Conservation (phyloP, 176 grass and related monocot genomes). For the Carex pumila region DNA sequence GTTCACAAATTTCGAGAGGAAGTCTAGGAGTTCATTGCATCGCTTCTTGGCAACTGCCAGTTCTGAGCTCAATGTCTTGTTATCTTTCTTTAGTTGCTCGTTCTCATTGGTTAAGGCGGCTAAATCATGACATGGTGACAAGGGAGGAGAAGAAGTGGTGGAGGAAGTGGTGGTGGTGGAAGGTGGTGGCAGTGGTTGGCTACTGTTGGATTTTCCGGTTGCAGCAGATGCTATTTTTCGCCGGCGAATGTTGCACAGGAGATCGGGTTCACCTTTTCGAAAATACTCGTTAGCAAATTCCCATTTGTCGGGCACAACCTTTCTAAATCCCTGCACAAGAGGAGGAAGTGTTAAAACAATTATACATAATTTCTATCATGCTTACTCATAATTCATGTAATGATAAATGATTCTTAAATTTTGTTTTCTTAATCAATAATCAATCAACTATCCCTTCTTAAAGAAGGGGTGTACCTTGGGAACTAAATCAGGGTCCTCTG, state of each 20-base stretch:
- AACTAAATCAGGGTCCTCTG: neutral
- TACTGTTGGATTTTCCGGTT: neutral
- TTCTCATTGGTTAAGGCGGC: constrained; percentile 23
- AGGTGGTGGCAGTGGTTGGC: neutral
- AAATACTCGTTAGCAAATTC: constrained; percentile 91
- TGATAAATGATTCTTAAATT: neutral
- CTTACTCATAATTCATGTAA: neutral
- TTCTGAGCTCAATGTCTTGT: constrained; percentile 25
- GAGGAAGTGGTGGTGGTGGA: constrained; percentile 27
- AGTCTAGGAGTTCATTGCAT: constrained; percentile 24
- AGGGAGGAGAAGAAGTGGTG: constrained; percentile 26
- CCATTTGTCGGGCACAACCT: constrained; percentile 80
- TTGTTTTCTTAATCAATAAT: neutral
- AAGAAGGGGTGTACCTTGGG: neutral
- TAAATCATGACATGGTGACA: neutral
- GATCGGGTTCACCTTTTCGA: constrained; percentile 60
- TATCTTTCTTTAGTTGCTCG: constrained; percentile 31
- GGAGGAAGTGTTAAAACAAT: neutral
- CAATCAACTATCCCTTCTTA: neutral
- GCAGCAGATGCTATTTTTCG: constrained; percentile 41
- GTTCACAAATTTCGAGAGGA: constrained; percentile 30
- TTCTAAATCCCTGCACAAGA: constrained; percentile 70
- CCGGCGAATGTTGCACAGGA: constrained; percentile 61
- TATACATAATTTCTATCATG: too few relatives aligned
- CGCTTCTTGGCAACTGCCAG: constrained; percentile 11